Conservation (phyloP, 129 eudicot species). For the Gnaphalium uliginosum region DNA sequence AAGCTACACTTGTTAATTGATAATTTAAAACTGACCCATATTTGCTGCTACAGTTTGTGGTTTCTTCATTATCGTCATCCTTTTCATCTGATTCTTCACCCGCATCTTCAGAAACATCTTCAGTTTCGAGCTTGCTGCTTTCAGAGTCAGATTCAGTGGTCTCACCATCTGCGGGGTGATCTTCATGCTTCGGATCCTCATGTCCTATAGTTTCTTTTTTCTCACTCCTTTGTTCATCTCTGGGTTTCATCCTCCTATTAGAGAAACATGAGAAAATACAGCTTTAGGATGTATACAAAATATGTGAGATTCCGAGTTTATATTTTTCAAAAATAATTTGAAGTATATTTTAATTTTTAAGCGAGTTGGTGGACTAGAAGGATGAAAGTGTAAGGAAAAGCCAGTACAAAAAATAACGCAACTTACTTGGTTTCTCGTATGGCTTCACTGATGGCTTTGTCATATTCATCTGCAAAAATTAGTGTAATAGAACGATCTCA, state of each 20-base stretch:
- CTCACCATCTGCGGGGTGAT: constrained; percentile 26
- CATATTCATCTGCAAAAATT: constrained; percentile 65
- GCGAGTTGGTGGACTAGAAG: background rate
- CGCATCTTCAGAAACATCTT: constrained; percentile 29
- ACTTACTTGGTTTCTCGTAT: constrained; percentile 57
- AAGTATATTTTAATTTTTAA: constrained; percentile 8
- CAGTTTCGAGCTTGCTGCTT: constrained; percentile 21
- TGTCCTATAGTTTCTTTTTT: constrained; percentile 30
- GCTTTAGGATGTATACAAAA: background rate
- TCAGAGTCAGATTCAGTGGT: constrained; percentile 45
- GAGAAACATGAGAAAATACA: background rate
- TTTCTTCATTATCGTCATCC: constrained; percentile 23
- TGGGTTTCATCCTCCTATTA: constrained; percentile 55
- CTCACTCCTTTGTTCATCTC: constrained; percentile 35
- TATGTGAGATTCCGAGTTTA: background rate
- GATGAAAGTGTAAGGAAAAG: background rate
- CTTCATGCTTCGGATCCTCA: constrained; percentile 23
- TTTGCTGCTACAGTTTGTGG: constrained; percentile 24
- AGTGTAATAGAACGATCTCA: constrained; percentile 1
- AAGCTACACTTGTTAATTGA: constrained; percentile 10
- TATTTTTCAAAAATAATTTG: background rate
- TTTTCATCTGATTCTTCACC: constrained; percentile 28
- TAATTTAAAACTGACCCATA: constrained; percentile 16
- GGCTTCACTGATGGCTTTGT: constrained; percentile 69
- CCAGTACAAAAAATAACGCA: constrained; percentile 7